Evolutionary conservation across 306 rosid species (phyloP).

Genomic region (Castanea crenata): DNA sequence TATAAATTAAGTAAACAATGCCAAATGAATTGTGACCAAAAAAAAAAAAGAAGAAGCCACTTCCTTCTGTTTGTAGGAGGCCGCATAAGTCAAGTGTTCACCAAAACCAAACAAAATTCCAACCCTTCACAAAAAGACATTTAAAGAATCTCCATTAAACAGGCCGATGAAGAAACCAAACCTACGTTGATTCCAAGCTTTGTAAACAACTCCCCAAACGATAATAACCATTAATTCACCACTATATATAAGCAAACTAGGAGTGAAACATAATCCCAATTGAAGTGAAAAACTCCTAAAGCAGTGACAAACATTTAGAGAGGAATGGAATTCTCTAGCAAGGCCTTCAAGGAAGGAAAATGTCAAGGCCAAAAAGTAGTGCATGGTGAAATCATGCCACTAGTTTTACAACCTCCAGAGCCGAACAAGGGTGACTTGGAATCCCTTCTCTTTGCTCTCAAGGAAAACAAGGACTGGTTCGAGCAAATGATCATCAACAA

Average conservation of each 20-base stretch:
- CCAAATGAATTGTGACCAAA: no score
- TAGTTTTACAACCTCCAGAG: constrained; percentile 55
- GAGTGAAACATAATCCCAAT: background rate
- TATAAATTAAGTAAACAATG: no score
- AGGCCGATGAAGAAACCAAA: background rate
- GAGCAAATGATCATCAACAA: constrained; percentile 63
- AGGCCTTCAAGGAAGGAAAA: constrained; percentile 61
- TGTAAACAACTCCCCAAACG: constrained; percentile 16
- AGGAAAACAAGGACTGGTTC: constrained; percentile 66
- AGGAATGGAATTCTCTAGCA: constrained; percentile 46
- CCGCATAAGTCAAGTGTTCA: no score
- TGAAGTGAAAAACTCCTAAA: constrained; percentile 7
- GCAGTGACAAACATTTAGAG: constrained; percentile 1
- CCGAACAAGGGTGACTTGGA: constrained; percentile 35
- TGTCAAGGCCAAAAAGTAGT: constrained; percentile 74
- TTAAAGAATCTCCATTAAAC: background rate
- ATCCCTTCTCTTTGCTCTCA: constrained; percentile 39
- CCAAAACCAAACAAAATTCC: background rate
- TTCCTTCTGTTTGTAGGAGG: no score
- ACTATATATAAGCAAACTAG: background rate
- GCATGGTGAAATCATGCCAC: constrained; percentile 76
- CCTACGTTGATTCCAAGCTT: constrained; percentile 3
- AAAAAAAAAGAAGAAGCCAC: no score
- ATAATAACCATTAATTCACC: background rate
- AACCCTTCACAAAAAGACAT: background rate